Evolutionary conservation across 2,329 filamentous ascomycete genomes (phyloP).

Genomic region (Trichoderma asperellum): DNA sequence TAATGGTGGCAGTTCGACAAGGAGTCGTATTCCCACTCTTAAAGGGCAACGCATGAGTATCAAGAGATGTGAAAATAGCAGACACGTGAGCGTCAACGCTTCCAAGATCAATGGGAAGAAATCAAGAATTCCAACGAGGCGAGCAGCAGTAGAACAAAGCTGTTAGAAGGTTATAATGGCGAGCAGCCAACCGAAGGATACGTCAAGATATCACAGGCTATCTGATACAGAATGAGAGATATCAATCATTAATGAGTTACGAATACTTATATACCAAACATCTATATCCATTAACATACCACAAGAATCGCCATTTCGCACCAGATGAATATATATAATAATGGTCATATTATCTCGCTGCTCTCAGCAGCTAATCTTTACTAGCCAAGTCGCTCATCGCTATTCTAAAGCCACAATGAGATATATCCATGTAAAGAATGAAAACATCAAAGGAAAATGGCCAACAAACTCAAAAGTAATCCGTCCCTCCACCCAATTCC

Average conservation of each 20-base stretch:
- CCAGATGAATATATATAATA: neutral
- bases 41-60: neutral
- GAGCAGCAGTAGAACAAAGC: neutral
- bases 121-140: neutral
- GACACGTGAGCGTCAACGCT: neutral
- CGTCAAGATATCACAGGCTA: neutral
- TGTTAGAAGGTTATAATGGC: neutral
- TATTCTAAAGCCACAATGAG: neutral
- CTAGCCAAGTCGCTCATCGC: conserved; percentile 15
- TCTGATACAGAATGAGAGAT: neutral
- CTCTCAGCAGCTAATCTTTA: neutral
- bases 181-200: neutral
- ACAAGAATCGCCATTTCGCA: neutral
- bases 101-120: neutral
- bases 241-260: neutral
- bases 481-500: conserved; percentile 7
- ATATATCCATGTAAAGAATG: neutral
- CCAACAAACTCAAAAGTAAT: conserved; percentile 7
- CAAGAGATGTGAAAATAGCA: neutral
- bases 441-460: neutral
- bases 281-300: neutral
- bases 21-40: neutral
- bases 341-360: neutral
- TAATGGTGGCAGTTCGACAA: neutral
- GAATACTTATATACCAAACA: neutral